A percentile compares a stretch with the other conserved stretches of the same genome.
phyloP scores from a whole-genome alignment of 2,329 filamentous ascomycete genomes.

The Mollisiaceae sp. region DNA sequence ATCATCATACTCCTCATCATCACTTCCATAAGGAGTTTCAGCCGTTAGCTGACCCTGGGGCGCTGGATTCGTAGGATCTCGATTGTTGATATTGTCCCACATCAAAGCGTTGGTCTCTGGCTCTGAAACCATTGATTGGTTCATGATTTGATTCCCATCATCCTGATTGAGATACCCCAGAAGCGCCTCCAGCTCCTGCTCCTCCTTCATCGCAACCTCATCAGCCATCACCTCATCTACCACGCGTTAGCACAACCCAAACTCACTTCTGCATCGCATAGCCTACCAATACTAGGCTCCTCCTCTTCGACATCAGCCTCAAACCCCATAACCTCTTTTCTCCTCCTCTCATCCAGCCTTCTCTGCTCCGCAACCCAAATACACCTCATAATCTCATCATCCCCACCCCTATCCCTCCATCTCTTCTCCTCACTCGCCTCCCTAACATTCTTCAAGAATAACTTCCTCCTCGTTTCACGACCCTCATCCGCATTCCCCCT shows the following conservation, averaged over 20 bases:
- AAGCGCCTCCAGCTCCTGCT: slow-evolving; percentile 63
- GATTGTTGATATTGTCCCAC: neutral
- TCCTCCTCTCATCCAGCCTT: slow-evolving; percentile 41
- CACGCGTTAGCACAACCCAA: neutral
- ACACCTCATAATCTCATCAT: slow-evolving; percentile 57
- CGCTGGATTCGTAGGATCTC: slow-evolving; percentile 7
- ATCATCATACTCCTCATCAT: slow-evolving; percentile 66
- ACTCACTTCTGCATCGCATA: neutral
- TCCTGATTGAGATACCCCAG: slow-evolving; percentile 48
- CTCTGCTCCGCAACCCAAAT: slow-evolving; percentile 47
- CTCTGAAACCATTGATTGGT: slow-evolving; percentile 3
- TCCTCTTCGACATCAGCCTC: slow-evolving; percentile 37
- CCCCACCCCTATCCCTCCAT: slow-evolving; percentile 59
- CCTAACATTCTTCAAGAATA: slow-evolving; percentile 72
- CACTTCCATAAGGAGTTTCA: slow-evolving; percentile 43
- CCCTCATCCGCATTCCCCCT: slow-evolving; percentile 53
- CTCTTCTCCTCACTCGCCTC: slow-evolving; percentile 63
- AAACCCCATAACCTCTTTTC: slow-evolving; percentile 38
- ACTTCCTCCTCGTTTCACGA: slow-evolving; percentile 66
- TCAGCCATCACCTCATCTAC: slow-evolving; percentile 53
- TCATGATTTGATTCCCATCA: neutral
- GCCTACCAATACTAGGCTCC: slow-evolving; percentile 30
- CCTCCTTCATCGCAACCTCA: slow-evolving; percentile 55
- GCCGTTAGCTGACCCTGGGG: slow-evolving; percentile 20
- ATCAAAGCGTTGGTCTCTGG: neutral